Percentiles rank a stretch among this genome's conserved stretches.
Conservation (phyloP, 495 filamentous ascomycete species). For the Clohesyomyces aquaticus region DNA sequence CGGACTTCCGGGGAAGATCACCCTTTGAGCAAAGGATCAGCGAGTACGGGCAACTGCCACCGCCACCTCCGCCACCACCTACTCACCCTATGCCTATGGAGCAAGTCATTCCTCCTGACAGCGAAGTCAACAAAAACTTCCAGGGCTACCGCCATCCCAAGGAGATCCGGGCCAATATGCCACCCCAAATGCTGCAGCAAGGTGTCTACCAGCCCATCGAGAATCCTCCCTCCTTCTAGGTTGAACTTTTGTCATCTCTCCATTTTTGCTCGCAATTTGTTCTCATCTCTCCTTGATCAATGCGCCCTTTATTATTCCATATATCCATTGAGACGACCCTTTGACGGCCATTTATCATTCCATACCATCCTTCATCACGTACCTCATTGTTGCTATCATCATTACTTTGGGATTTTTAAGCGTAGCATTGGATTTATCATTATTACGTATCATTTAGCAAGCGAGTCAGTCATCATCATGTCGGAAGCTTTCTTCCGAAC, state of each 20-base stretch:
- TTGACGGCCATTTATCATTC: conserved; percentile 4
- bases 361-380: not conserved
- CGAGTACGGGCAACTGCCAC: conserved; percentile 22
- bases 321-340: conserved; percentile 7
- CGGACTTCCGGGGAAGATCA: conserved; percentile 40
- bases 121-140: conserved; percentile 32
- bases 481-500: not conserved
- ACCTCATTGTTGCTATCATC: not conserved
- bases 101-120: conserved; percentile 30
- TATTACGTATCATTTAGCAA: conserved; percentile 1
- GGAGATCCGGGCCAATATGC: conserved; percentile 52
- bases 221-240: conserved; percentile 26
- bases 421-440: conserved; percentile 9
- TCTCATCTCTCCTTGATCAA: not conserved
- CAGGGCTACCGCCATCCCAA: conserved; percentile 48
- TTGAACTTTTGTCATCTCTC: not conserved
- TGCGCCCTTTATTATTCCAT: not conserved
- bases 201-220: conserved; percentile 19
- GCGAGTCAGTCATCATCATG: not conserved
- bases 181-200: conserved; percentile 41
- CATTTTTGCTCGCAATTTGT: not conserved
- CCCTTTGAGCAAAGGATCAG: conserved; percentile 40
- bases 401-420: conserved; percentile 9
- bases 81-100: conserved; percentile 31
- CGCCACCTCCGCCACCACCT: conserved; percentile 30